phyloP scores from a whole-genome alignment of 345 rosid genomes.

The Clarkia xantiana region DNA sequence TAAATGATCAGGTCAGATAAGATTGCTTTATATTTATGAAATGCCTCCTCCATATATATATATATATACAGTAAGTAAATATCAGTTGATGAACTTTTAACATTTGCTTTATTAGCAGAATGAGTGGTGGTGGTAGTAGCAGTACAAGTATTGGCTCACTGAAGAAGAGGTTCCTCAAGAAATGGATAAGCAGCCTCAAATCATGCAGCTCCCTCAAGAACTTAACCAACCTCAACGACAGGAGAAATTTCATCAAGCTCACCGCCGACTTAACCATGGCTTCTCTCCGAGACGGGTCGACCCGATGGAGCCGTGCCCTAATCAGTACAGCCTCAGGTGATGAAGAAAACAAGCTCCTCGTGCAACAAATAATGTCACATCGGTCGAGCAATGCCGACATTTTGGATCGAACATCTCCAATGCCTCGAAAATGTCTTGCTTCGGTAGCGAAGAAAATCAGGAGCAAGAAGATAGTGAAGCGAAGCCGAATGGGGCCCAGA shows the following conservation, averaged over 20 bases:
- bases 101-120: conserved; percentile 5
- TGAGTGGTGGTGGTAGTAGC: conserved; percentile 1
- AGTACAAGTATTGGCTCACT: conserved; percentile 36
- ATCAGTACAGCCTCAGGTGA: conserved; percentile 33
- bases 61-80: too few relatives aligned
- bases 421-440: too few relatives aligned
- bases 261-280: conserved; percentile 89
- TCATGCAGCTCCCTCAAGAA: conserved; percentile 23
- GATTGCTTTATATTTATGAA: too few relatives aligned
- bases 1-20: too few relatives aligned
- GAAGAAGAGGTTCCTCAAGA: conserved; percentile 56
- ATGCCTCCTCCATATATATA: too few relatives aligned
- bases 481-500: conserved; percentile 11
- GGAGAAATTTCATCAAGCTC: conserved; percentile 66
- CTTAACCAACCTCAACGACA: conserved; percentile 33
- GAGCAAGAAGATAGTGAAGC: conserved; percentile 55
- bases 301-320: conserved; percentile 77
- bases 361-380: conserved; percentile 17
- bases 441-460: conserved; percentile 7
- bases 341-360: conserved; percentile 19
- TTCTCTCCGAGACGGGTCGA: conserved; percentile 45
- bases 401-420: too few relatives aligned
- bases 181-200: conserved; percentile 58
- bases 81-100: too few relatives aligned
- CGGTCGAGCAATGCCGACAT: too few relatives aligned